Evolutionary conservation across 352 stramenopile genomes (phyloP), one percentile per base, ranked within the genome.

Genomic region (Chrysophaeum taylorii): DNA sequence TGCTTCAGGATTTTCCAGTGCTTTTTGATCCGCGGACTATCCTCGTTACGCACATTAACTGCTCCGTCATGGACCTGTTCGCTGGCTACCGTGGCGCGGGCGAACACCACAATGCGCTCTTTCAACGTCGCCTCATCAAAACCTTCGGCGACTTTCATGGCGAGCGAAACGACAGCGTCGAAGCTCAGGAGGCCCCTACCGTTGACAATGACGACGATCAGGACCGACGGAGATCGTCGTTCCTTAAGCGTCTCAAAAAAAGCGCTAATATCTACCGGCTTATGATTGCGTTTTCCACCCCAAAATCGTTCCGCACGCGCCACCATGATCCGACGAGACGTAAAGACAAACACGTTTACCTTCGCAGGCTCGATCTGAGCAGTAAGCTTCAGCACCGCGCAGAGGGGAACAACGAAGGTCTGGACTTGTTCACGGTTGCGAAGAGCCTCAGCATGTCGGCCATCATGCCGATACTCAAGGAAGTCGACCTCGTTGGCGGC

Each of bases 1-100:
- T 66, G 57, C 36, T 66, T 23, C 35, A 18, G 2, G 57, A 66
- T 36, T 66, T 66, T 43, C 57, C 57, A 2, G 7, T 66, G 14
- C 36, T 42, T 2, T 66, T 66, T 36, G 57, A 66, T 36, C 9
- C 45, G 5, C 33, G 57, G 9, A 36, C 41, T 36, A 2, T 66
- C 5, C 12, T 33, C 9, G 2, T 66, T 23, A 66, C 31, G 33
- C 0, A 1, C 12, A 27, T 66, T 5, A 66, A 66, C 57, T 21
- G 41, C 12, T 45, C 23, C 33, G 1, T 66, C 57, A 66, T 45
- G 57, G 57, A 42, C 57, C 35, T 66, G 12, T 66, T 66, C 57
- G 45, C 33, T 31, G 57, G 57, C 35, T 66, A 63, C 52, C 14
- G 25, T 25, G 52, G 52, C 25, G n/a, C 52, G 9, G 7, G n/a